Conservation (phyloP, 2,329 filamentous ascomycete genomes). For the Herpomyces periplanetae region DNA sequence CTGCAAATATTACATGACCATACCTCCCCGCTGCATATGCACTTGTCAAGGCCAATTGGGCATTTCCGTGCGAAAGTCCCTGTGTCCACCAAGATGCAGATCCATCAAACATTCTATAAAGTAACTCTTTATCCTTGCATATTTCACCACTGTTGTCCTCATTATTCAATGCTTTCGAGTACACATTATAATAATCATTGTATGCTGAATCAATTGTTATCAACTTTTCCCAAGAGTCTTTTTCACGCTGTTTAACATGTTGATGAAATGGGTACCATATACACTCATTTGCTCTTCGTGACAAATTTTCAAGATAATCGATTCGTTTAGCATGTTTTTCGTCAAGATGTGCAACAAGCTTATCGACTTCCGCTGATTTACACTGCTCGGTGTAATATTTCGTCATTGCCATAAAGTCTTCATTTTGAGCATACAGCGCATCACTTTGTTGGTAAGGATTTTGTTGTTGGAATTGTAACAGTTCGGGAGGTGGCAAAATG, state of each 20-base stretch:
- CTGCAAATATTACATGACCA: slow-evolving; percentile 59
- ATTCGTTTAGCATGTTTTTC: slow-evolving; percentile 16
- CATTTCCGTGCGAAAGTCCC: slow-evolving; percentile 40
- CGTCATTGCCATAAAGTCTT: slow-evolving; percentile 17
- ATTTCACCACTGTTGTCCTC: no score
- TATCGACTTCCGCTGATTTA: slow-evolving; percentile 8
- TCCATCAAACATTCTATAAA: slow-evolving; percentile 33
- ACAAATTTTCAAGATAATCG: slow-evolving; percentile 18
- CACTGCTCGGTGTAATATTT: slow-evolving; percentile 19
- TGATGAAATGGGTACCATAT: slow-evolving; percentile 77
- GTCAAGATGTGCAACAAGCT: slow-evolving; percentile 12
- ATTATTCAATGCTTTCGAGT: slow-evolving; percentile 3
- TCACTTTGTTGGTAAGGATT: slow-evolving; percentile 17
- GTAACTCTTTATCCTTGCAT: slow-evolving; percentile 7
- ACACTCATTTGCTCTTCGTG: slow-evolving; percentile 15
- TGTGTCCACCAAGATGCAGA: slow-evolving; percentile 80
- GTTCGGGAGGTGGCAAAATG: no score
- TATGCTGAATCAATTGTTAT: slow-evolving; percentile 40
- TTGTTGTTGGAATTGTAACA: no score
- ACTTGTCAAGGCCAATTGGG: slow-evolving; percentile 26
- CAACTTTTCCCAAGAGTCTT: slow-evolving; percentile 19
- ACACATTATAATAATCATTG: slow-evolving; percentile 34
- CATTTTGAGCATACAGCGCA: slow-evolving; percentile 7
- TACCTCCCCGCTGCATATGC: slow-evolving; percentile 49
- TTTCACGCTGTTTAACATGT: no score